Conservation (phyloP, 1,139 yeast genomes). For the Kodamaea sp. region DNA sequence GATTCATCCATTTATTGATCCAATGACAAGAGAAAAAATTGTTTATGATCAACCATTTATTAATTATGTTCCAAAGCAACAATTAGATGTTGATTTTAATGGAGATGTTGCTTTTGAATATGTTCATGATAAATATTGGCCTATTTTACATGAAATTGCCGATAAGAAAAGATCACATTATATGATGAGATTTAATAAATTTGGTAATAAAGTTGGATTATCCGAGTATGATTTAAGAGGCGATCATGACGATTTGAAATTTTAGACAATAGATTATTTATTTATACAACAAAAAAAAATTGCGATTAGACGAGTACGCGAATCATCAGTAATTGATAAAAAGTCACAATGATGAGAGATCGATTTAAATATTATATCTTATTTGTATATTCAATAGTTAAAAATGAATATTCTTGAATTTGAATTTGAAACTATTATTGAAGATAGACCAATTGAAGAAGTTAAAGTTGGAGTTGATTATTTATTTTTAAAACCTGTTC, state of each 20-base stretch:
- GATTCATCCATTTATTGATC: conserved; percentile 93
- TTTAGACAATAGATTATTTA: conserved; percentile 4
- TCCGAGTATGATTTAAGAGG: conserved; percentile 82
- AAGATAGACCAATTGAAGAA: too few relatives aligned
- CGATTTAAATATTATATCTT: too few relatives aligned
- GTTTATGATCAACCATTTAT: conserved; percentile 87
- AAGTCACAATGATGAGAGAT: too few relatives aligned
- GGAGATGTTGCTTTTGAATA: conserved; percentile 83
- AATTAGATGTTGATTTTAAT: conserved; percentile 79
- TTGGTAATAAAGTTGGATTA: conserved; percentile 73
- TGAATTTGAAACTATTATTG: too few relatives aligned
- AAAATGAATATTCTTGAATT: too few relatives aligned
- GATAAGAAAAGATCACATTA: conserved; percentile 52
- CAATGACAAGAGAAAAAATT: conserved; percentile 86
- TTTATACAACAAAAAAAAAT: too few relatives aligned
- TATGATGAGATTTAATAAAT: conserved; percentile 56
- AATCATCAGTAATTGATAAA: too few relatives aligned
- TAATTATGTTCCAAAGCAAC: conserved; percentile 74
- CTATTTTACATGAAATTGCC: conserved; percentile 57
- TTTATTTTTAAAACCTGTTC: too few relatives aligned
- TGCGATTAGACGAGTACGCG: too few relatives aligned
- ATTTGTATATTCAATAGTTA: too few relatives aligned
- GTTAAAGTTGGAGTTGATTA: too few relatives aligned
- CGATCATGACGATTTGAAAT: conserved; percentile 35
- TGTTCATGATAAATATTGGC: conserved; percentile 79